These are phyloP conservation scores for Phytophthora hybrid DNA, from an alignment of 352 stramenopile genomes.

Conservation along the genomic window DNA sequence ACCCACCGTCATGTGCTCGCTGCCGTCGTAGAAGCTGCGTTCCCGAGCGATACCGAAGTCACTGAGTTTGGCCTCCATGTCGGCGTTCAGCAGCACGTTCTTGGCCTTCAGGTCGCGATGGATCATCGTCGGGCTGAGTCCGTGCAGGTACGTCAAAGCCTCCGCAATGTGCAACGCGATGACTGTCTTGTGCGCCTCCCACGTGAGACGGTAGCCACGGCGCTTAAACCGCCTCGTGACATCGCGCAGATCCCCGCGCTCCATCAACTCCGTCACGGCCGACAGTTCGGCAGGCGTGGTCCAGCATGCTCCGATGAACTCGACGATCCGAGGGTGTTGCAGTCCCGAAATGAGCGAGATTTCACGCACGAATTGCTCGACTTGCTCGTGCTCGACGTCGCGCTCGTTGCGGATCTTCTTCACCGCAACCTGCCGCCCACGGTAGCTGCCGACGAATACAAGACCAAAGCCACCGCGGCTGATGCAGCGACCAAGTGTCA, in stretches of 20 bases:
- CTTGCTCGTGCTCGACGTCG: no score
- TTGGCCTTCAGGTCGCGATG: conserved; percentile 63
- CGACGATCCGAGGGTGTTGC: no score
- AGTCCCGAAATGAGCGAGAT: no score
- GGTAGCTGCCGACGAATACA: no score
- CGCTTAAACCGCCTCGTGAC: conserved; percentile 60
- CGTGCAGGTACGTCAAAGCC: conserved; percentile 71
- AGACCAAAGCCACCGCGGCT: no score
- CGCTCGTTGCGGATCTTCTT: no score
- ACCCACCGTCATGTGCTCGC: conserved; percentile 67
- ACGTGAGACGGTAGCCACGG: conserved; percentile 51
- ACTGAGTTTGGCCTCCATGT: conserved; percentile 75
- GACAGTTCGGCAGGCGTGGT: conserved; percentile 53
- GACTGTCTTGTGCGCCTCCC: conserved; percentile 59
- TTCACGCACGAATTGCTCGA: no score
- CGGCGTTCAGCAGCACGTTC: conserved; percentile 53
- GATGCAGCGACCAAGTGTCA: no score
- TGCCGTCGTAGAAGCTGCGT: conserved; percentile 54
- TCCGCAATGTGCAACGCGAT: conserved; percentile 71
- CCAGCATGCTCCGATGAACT: conserved; percentile 74
- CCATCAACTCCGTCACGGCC: conserved; percentile 75
- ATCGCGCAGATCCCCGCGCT: conserved; percentile 66
- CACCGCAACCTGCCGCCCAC: no score
- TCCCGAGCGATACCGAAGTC: conserved; percentile 77
- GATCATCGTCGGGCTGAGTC: conserved; percentile 62